Conservation (phyloP, 352 stramenopile genomes). For the Globisporangium cystogenes region DNA sequence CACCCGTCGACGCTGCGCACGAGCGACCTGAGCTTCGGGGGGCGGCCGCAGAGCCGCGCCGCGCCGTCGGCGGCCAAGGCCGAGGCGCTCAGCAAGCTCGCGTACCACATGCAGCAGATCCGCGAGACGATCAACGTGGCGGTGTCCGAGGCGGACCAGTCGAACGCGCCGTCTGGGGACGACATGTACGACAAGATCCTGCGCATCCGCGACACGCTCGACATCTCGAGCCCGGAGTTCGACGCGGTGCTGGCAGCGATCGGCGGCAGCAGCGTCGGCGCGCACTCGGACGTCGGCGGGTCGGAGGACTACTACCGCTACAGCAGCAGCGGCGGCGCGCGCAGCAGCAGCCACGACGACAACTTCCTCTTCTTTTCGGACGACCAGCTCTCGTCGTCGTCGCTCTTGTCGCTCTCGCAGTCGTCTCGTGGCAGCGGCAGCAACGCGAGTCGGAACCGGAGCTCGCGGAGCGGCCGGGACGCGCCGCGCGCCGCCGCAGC, state of each 20-base stretch:
- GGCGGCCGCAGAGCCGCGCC: background rate
- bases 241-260: constrained; percentile 36
- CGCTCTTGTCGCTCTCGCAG: constrained; percentile 9
- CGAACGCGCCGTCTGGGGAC: constrained; percentile 26
- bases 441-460: background rate
- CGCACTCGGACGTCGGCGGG: constrained; percentile 1
- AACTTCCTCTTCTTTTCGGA: constrained; percentile 5
- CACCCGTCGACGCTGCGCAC: constrained; percentile 18
- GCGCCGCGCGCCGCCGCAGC: background rate
- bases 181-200: constrained; percentile 46
- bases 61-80: constrained; percentile 32
- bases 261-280: constrained; percentile 4
- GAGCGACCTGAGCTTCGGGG: constrained; percentile 14
- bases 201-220: constrained; percentile 42
- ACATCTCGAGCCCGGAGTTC: constrained; percentile 40
- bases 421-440: constrained; percentile 6
- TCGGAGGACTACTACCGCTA: constrained; percentile 8
- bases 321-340: constrained; percentile 1
- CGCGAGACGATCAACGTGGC: constrained; percentile 62
- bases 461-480: background rate
- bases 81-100: constrained; percentile 42
- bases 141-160: constrained; percentile 52
- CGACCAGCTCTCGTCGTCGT: constrained; percentile 6
- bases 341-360: constrained; percentile 1
- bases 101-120: constrained; percentile 62